Conservation (phyloP, 768 basidiomycete genomes). For the Cystofilobasidium macerans region DNA sequence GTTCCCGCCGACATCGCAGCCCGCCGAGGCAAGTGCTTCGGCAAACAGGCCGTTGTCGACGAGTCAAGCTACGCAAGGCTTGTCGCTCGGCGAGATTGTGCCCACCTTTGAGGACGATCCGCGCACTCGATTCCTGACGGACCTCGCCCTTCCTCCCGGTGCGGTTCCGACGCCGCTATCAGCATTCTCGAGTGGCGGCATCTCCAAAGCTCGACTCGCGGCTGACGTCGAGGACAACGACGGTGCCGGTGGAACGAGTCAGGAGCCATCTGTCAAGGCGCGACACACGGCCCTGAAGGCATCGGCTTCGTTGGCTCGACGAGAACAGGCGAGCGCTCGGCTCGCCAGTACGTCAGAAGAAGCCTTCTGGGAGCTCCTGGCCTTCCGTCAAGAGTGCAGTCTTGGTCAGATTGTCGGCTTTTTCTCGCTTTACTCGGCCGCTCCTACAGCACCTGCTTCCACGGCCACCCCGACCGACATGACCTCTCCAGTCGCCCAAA, state of each 20-base stretch:
- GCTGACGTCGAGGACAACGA: conserved; percentile 45
- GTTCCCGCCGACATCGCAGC: conserved; percentile 14
- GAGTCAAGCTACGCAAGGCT: not conserved
- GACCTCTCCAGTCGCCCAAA: too few species aligned
- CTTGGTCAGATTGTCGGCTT: conserved; percentile 86
- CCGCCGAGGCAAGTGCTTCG: not conserved
- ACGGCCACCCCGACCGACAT: not conserved
- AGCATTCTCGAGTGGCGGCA: not conserved
- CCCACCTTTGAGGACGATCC: conserved; percentile 96
- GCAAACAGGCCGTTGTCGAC: not conserved
- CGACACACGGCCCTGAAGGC: conserved; percentile 31
- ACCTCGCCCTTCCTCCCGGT: conserved; percentile 49
- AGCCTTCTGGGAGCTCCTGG: conserved; percentile 98
- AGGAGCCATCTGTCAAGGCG: conserved; percentile 3
- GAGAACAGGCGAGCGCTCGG: conserved; percentile 7
- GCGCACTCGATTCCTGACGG: conserved; percentile 84
- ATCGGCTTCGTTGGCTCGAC: not conserved
- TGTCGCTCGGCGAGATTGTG: conserved; percentile 56
- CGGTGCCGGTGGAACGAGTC: too few species aligned
- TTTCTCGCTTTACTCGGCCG: conserved; percentile 48
- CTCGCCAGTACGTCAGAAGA: conserved; percentile 37
- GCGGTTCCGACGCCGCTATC: conserved; percentile 23
- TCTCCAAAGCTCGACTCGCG: conserved; percentile 34
- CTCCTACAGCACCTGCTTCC: conserved; percentile 19
- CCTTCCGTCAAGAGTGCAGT: conserved; percentile 86